phyloP scores from a whole-genome alignment of 331 rosid species.

The Phaseolus coccineus region DNA sequence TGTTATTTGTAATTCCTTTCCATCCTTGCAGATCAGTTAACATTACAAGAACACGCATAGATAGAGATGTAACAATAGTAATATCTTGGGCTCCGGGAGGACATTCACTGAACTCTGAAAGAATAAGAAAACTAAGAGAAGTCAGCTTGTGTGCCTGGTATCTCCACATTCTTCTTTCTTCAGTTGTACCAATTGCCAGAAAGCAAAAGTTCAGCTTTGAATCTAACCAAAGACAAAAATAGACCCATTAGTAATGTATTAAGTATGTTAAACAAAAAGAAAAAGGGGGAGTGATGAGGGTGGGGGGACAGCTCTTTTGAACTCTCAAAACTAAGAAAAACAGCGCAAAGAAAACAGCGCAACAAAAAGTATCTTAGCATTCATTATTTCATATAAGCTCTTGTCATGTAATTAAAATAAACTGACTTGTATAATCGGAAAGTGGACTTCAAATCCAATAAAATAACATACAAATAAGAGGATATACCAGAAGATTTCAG shows the following conservation, averaged over 20 bases:
- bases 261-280: slow-evolving; percentile 25
- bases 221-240: slow-evolving; percentile 55
- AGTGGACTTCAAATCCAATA: slow-evolving; percentile 36
- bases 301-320: slow-evolving; percentile 10
- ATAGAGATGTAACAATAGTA: slow-evolving; percentile 65
- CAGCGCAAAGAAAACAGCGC: slow-evolving; percentile 1
- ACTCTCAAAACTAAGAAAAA: slow-evolving; percentile 30
- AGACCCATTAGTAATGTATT: slow-evolving; percentile 38
- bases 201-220: slow-evolving; percentile 73
- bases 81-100: slow-evolving; percentile 56
- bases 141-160: slow-evolving; percentile 72
- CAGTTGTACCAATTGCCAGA: slow-evolving; percentile 68
- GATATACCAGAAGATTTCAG: slow-evolving; percentile 73
- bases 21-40: slow-evolving; percentile 87
- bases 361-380: slow-evolving; percentile 26
- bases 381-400: slow-evolving; percentile 24
- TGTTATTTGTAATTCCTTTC: slow-evolving; percentile 64
- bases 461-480: slow-evolving; percentile 30
- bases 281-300: background rate
- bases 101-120: slow-evolving; percentile 66
- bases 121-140: slow-evolving; percentile 71
- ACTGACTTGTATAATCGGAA: slow-evolving; percentile 32
- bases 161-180: slow-evolving; percentile 84
- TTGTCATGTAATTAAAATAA: slow-evolving; percentile 31
- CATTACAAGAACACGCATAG: slow-evolving; percentile 81